Evolutionary conservation across 1,284 basidiomycete species (phyloP).

Genomic region (Entoloma clypeatum): DNA sequence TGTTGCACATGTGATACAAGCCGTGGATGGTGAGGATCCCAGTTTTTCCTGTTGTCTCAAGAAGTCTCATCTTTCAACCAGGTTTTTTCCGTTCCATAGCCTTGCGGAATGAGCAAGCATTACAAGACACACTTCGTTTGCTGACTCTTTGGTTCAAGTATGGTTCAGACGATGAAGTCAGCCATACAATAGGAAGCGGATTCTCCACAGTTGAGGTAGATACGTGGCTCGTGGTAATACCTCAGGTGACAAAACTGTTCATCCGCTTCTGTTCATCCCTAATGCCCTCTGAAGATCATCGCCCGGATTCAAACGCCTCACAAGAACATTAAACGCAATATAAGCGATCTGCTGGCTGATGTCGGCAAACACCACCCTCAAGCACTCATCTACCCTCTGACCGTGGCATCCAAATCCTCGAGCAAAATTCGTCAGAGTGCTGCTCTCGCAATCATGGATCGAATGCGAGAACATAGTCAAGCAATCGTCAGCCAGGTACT

Average conservation of each 20-base stretch:
- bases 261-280: not conserved
- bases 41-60: not conserved
- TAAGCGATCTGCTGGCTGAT: slow-evolving; percentile 86
- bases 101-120: slow-evolving; percentile 83
- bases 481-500: slow-evolving; percentile 83
- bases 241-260: slow-evolving; percentile 63
- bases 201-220: slow-evolving; percentile 92
- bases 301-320: slow-evolving; percentile 97
- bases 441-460: slow-evolving; percentile 87
- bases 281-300: slow-evolving; percentile 71
- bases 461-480: slow-evolving; percentile 91
- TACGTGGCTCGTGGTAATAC: slow-evolving; percentile 98
- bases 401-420: slow-evolving; percentile 96
- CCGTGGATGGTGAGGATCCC: slow-evolving; percentile 73
- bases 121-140: slow-evolving; percentile 93
- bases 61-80: slow-evolving; percentile 26
- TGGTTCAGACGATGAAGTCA: slow-evolving; percentile 89
- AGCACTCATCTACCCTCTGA: slow-evolving; percentile 96
- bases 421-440: slow-evolving; percentile 81
- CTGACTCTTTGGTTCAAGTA: slow-evolving; percentile 99
- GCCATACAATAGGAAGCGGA: slow-evolving; percentile 84
- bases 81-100: slow-evolving; percentile 97
- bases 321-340: slow-evolving; percentile 82
- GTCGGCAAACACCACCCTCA: slow-evolving; percentile 98
- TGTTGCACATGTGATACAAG: slow-evolving; percentile 87